phyloP scores from a whole-genome alignment of 345 rosid species.

The Citrus mangshanensis region DNA sequence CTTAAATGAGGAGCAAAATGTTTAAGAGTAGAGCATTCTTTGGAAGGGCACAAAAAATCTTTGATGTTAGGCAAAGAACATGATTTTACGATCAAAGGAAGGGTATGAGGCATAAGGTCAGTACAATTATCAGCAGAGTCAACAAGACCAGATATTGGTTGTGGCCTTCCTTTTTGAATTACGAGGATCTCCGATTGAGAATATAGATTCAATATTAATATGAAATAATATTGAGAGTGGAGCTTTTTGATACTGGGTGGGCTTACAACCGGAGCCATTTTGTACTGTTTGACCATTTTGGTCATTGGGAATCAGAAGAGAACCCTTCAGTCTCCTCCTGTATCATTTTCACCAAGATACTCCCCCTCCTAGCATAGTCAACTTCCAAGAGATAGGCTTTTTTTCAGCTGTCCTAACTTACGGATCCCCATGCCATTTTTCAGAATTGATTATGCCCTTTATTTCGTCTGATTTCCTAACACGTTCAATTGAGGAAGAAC shows the following conservation, averaged over 20 bases:
- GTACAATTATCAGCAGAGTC: constrained; percentile 41
- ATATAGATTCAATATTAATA: constrained; percentile 43
- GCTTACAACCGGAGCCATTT: constrained; percentile 23
- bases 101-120: constrained; percentile 34
- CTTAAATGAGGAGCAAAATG: constrained; percentile 39
- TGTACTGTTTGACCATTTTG: constrained; percentile 24
- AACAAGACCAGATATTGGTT: constrained; percentile 43
- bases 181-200: constrained; percentile 58
- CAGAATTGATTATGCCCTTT: constrained; percentile 20
- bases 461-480: constrained; percentile 59
- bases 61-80: constrained; percentile 52
- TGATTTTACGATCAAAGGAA: constrained; percentile 45
- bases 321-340: constrained; percentile 45
- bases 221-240: constrained; percentile 36
- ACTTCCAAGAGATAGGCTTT: constrained; percentile 70
- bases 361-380: constrained; percentile 46
- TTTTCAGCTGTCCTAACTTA: constrained; percentile 42
- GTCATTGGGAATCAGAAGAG: constrained; percentile 50
- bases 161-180: constrained; percentile 43
- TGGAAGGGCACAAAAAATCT: constrained; percentile 25
- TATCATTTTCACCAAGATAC: constrained; percentile 28
- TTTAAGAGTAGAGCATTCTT: constrained; percentile 27
- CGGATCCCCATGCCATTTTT: too few species aligned
- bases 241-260: constrained; percentile 29
- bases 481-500: constrained; percentile 28